These are phyloP conservation scores for Larix kaempferi DNA, from an alignment of 75 land plant species.

Conservation along the genomic window DNA sequence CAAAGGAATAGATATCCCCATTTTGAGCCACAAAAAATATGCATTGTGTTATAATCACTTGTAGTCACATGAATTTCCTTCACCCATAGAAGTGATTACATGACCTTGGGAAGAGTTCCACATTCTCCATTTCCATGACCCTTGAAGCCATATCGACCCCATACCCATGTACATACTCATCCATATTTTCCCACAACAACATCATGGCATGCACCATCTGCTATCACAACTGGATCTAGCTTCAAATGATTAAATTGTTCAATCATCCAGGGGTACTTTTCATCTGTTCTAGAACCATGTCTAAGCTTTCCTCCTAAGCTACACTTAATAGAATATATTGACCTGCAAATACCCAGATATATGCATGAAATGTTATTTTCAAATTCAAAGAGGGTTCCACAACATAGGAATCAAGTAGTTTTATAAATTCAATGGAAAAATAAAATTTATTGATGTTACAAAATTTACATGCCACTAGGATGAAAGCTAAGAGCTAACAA, in stretches of 20 bases:
- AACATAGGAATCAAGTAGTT: neutral
- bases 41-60: slow-evolving; percentile 84
- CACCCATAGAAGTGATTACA: slow-evolving; percentile 54
- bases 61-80: slow-evolving; percentile 87
- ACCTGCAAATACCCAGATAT: slow-evolving; percentile 31
- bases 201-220: slow-evolving; percentile 90
- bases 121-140: slow-evolving; percentile 87
- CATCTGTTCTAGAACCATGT: slow-evolving; percentile 70
- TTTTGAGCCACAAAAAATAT: slow-evolving; percentile 69
- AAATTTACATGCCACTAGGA: slow-evolving; percentile 68
- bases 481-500: slow-evolving; percentile 76
- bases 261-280: slow-evolving; percentile 63
- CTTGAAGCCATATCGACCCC: slow-evolving; percentile 85
- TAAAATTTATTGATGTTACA: neutral
- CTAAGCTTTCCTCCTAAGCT: slow-evolving; percentile 85
- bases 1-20: slow-evolving; percentile 79
- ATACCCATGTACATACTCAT: slow-evolving; percentile 87
- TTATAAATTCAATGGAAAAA: neutral
- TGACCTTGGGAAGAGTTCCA: slow-evolving; percentile 74
- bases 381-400: neutral
- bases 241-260: slow-evolving; percentile 61
- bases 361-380: neutral
- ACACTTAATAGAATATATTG: slow-evolving; percentile 86
- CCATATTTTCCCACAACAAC: slow-evolving; percentile 79
- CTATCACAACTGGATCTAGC: slow-evolving; percentile 64